Evolutionary conservation across 2,329 filamentous ascomycete species (phyloP).

Genomic region (Aurifilum marmelostoma): DNA sequence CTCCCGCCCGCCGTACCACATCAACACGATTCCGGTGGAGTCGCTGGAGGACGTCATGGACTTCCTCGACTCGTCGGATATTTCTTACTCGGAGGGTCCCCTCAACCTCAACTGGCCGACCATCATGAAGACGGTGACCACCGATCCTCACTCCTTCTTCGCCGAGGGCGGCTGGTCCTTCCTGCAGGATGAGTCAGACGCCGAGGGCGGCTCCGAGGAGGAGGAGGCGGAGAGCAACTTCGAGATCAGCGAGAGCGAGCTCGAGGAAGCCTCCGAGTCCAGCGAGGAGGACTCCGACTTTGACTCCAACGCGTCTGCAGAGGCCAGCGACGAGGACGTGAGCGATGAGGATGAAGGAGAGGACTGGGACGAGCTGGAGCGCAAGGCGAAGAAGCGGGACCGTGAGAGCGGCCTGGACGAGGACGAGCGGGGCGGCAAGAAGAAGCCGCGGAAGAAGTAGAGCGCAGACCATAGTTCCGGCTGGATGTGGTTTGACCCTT

Average conservation of each 20-base stretch:
- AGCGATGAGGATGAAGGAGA: constrained; percentile 80
- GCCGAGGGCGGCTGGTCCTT: constrained; percentile 94
- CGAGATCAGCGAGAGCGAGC: constrained; percentile 83
- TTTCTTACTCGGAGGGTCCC: constrained; percentile 90
- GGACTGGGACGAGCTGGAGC: constrained; percentile 93
- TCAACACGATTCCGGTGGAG: constrained; percentile 98
- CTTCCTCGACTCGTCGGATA: constrained; percentile 94
- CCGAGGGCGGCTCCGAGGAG: constrained; percentile 74
- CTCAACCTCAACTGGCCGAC: constrained; percentile 98
- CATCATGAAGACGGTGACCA: constrained; percentile 98
- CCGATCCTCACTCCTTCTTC: constrained; percentile 94
- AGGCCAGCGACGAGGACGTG: constrained; percentile 78
- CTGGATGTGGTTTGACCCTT: neutral
- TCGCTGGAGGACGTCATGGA: constrained; percentile 95
- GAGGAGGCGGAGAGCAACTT: constrained; percentile 92
- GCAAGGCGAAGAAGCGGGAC: constrained; percentile 86
- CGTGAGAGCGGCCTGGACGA: constrained; percentile 70
- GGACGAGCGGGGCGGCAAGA: constrained; percentile 77
- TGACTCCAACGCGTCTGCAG: constrained; percentile 83
- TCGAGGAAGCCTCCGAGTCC: constrained; percentile 78
- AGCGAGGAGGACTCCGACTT: constrained; percentile 89
- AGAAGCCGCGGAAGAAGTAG: constrained; percentile 47
- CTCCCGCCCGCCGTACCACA: constrained; percentile 82
- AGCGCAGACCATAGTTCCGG: neutral
- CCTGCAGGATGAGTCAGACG: constrained; percentile 84